Base-by-base conservation (phyloP, 208 protist genomes). In the Strigomonas galati region DNA sequence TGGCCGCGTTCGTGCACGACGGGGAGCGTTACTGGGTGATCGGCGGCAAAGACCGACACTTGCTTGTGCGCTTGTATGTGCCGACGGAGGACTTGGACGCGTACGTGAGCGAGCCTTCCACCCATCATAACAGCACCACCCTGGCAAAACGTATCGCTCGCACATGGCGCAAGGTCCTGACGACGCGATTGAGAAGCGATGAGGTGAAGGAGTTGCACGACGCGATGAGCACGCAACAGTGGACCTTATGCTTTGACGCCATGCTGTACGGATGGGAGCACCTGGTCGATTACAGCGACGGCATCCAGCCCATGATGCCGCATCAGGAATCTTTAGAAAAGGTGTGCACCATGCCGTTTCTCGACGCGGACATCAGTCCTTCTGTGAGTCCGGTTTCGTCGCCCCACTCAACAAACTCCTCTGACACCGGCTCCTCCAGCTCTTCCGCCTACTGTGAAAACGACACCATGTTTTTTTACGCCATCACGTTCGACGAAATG, bases 1-100 rank as follows among this genome's bases (percentile, higher is more conserved):
- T 95, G 23, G 48, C 75, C 15, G 89, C 89, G 24, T 78, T 93
- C 32, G 31, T 24, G 5, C 64, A 76, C 63, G 40, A 62, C 21
- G 76, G 68, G 0, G 72, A 70, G 69, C 79, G 78, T 19, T 95
- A 87, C 72, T 95, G 89, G 87, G 31, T 91, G 10, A 58, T 93
- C 24, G 89, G 89, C 15, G 77, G 70, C 44, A 62, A 69, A 46
- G 73, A 74, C 14, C 59, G 72, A 24, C 82, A 93, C 72, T 53
- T 93, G 10, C 53, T 95, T n/a, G 72, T 82, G 6, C 79, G 84
- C 6, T 62, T 89, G 30, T 54, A 69, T n/a, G 78, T 91, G n/a
- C 81, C 82, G 7, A 75, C 89, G 71, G 78, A 78, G 44, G 89
- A 94, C 61, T 30, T 92, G 32, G 30, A 58, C 46, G 67, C 73